Evolutionary conservation across 768 basidiomycete genomes (phyloP), one percentile per base, ranked within the genome.

Genomic region (Phaeolepiota aurea): DNA sequence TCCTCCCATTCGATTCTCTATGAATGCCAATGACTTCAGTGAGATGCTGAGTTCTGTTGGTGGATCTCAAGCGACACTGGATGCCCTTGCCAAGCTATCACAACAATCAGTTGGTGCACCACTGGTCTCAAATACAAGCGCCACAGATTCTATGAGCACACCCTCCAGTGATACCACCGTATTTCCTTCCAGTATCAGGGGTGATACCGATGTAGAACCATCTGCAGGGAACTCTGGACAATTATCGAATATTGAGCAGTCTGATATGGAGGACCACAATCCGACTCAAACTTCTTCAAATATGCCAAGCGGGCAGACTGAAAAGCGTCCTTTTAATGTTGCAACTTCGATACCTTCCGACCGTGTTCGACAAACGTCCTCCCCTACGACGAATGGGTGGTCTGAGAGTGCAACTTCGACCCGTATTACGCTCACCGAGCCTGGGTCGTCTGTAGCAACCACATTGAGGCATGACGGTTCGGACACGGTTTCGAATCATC

Each of bases 1-100:
- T 20, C 90, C 90, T 2, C 88, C 88, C 0, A 91, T 94, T 52
- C 79, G 87, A n/a, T 84, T 94, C 57, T 93, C 91, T 12, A 72
- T 94, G 64, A 84, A 78, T 44, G 74, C 79, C 34, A 67, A 77
- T 0, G 91, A 94, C 56, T 92, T 97, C 53, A 77, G 80, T 0
- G 83, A 85, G 44, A 59, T 87, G 13, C 69, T 87, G 38, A 76
- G 61, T 49, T 74, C 76, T 21, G 74, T 79, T 4, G 74, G 72
- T 25, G 74, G 72, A 14, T 54, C 67, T 18, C 65, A 68, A 12
- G 61, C 74, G 7, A 54, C 68, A 13, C 52, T 76, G 36, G 69
- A 72, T 30, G 62, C 66, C 34, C 57, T 81, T 23, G 63, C 70
- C 3, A 68, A 69, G 40, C 54, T 72, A 7, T 54, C 66, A 2